A percentile compares a stretch with the other conserved stretches of the same genome.
phyloP scores from a whole-genome alignment of 1,284 basidiomycete genomes.

The Fomitopsis schrenkii region DNA sequence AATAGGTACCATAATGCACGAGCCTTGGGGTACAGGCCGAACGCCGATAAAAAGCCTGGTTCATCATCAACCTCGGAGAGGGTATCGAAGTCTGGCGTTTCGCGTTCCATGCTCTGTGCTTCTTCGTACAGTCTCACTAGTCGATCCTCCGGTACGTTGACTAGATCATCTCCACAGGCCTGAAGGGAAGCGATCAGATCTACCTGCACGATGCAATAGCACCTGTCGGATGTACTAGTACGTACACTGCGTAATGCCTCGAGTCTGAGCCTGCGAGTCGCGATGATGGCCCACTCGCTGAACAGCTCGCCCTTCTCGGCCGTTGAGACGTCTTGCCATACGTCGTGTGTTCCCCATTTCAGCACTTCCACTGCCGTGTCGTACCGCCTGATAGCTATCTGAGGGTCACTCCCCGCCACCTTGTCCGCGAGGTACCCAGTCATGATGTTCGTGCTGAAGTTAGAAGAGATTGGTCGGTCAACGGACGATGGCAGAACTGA shows the following conservation, averaged over 20 bases:
- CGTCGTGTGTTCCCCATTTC: conserved; percentile 32
- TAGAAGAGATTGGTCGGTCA: not conserved
- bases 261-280: conserved; percentile 28
- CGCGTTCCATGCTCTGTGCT: conserved; percentile 25
- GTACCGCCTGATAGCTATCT: not conserved
- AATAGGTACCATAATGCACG: conserved; percentile 32
- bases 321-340: conserved; percentile 30
- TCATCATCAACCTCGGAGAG: conserved; percentile 11
- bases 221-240: conserved; percentile 7
- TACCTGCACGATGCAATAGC: not conserved
- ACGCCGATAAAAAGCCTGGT: conserved; percentile 27
- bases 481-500: not conserved
- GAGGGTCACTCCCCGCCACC: conserved; percentile 3
- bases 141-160: conserved; percentile 16
- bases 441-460: conserved; percentile 28
- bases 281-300: conserved; percentile 28
- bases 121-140: conserved; percentile 24
- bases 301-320: conserved; percentile 30
- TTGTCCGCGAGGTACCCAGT: conserved; percentile 28
- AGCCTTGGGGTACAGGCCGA: conserved; percentile 33
- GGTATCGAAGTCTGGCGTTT: conserved; percentile 15
- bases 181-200: not conserved
- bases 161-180: conserved; percentile 11
- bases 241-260: conserved; percentile 32
- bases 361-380: conserved; percentile 24